These are phyloP conservation scores for Penicillium manginii DNA, from an alignment of 495 filamentous ascomycete genomes.

Conservation along the genomic window DNA sequence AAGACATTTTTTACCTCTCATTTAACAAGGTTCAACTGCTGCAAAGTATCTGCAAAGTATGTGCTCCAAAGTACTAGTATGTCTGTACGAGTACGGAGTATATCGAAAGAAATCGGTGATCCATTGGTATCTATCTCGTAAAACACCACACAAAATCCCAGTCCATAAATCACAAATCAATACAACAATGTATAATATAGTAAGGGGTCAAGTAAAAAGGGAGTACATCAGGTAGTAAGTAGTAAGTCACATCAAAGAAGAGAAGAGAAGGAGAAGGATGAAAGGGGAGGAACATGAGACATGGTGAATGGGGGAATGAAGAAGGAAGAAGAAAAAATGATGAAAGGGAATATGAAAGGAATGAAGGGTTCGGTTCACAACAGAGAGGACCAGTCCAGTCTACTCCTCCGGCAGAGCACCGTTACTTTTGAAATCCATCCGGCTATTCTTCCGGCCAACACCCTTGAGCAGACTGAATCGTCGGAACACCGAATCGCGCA, in stretches of 20 bases:
- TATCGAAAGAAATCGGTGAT: background rate
- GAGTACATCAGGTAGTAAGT: slow-evolving; percentile 18
- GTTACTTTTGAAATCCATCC: slow-evolving; percentile 44
- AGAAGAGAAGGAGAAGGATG: slow-evolving; percentile 16
- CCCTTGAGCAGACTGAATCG: slow-evolving; percentile 52
- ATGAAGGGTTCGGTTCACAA: slow-evolving; percentile 7
- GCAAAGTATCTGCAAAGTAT: no score
- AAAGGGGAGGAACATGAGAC: background rate
- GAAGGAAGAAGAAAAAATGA: background rate
- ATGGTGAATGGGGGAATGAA: background rate
- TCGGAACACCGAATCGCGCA: slow-evolving; percentile 52
- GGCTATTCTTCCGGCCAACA: slow-evolving; percentile 49
- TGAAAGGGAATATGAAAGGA: slow-evolving; percentile 15
- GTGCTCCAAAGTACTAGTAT: no score
- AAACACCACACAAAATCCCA: slow-evolving; percentile 20
- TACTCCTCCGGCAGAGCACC: slow-evolving; percentile 45
- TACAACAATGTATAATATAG: slow-evolving; percentile 9
- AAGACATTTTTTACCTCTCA: background rate
- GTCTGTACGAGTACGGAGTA: no score
- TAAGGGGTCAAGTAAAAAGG: slow-evolving; percentile 12
- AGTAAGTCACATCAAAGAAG: slow-evolving; percentile 33
- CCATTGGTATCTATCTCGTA: slow-evolving; percentile 32
- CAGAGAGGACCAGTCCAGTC: background rate
- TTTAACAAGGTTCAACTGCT: no score
- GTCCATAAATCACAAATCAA: slow-evolving; percentile 20